Conservation (phyloP, 176 grass and related monocot genomes). For the Triticum dicoccoides region DNA sequence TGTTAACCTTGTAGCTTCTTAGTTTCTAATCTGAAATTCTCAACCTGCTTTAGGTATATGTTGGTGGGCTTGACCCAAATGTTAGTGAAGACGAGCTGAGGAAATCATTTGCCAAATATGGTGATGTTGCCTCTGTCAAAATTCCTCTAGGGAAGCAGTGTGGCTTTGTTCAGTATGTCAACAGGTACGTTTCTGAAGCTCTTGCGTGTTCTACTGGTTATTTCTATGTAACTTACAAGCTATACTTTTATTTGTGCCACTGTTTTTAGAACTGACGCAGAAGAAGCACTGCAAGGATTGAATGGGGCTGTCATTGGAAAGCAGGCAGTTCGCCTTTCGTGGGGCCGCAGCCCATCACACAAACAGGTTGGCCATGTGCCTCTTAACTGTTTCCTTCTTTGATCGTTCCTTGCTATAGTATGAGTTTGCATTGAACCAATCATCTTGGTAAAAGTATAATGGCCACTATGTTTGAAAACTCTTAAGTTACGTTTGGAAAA, state of each 20-base stretch:
- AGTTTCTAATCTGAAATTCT: constrained; percentile 28
- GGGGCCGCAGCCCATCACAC: constrained; percentile 89
- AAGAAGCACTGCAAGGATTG: constrained; percentile 90
- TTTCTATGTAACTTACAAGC: constrained; percentile 5
- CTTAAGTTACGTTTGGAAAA: not conserved
- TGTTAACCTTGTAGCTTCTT: constrained; percentile 23
- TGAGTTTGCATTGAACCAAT: not conserved
- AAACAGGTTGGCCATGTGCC: constrained; percentile 55
- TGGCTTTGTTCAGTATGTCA: constrained; percentile 92
- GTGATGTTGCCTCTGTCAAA: constrained; percentile 89
- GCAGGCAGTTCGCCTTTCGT: constrained; percentile 89
- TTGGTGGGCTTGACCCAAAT: constrained; percentile 85
- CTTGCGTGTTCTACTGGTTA: constrained; percentile 2
- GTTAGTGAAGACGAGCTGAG: constrained; percentile 83
- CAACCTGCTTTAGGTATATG: constrained; percentile 70
- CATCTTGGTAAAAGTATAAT: not conserved
- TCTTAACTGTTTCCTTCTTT: not conserved
- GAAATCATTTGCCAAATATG: constrained; percentile 83
- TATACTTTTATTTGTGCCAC: not conserved
- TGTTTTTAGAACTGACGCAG: constrained; percentile 65
- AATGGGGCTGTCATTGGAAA: constrained; percentile 78
- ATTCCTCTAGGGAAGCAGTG: constrained; percentile 94
- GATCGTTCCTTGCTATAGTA: not conserved
- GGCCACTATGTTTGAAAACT: not conserved
- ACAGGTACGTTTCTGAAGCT: constrained; percentile 43